Conservation (phyloP, 2,329 filamentous ascomycete species). For the Neospermospora avenae region DNA sequence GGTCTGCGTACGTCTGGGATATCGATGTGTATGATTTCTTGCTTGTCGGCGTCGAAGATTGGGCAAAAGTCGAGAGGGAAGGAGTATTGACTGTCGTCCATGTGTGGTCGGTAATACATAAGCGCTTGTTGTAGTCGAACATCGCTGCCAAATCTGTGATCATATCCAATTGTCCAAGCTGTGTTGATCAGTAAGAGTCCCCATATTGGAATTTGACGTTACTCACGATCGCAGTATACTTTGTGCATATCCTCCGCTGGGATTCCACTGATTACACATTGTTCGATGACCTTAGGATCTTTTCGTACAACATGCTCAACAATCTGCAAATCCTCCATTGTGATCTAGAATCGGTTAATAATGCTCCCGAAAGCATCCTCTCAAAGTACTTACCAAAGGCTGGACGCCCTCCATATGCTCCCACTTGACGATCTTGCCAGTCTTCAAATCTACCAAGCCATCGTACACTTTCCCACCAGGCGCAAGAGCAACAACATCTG, state of each 20-base stretch:
- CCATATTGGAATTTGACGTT: background rate
- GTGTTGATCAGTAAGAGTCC: conserved; percentile 18
- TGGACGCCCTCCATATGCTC: conserved; percentile 72
- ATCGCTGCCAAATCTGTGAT: conserved; percentile 78
- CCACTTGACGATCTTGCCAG: conserved; percentile 69
- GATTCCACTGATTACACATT: conserved; percentile 80
- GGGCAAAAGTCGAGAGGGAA: conserved; percentile 93
- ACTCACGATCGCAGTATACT: conserved; percentile 83
- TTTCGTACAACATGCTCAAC: conserved; percentile 74
- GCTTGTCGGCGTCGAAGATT: conserved; percentile 83
- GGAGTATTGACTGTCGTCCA: conserved; percentile 86
- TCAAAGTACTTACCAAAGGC: conserved; percentile 58
- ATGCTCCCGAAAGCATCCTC: background rate
- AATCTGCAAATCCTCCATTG: conserved; percentile 81
- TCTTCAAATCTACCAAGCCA: conserved; percentile 70
- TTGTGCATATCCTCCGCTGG: conserved; percentile 85
- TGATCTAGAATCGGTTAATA: conserved; percentile 55
- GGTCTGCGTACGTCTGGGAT: conserved; percentile 74
- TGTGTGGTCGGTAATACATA: conserved; percentile 89
- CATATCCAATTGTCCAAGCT: conserved; percentile 93
- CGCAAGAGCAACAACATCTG: conserved; percentile 80
- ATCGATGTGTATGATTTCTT: conserved; percentile 50
- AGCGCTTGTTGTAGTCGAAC: conserved; percentile 85
- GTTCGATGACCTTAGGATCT: conserved; percentile 85
- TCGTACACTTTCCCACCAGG: conserved; percentile 78